Evolutionary conservation across 148 eudicot species (phyloP).

Genomic region (Vaccinium macrocarpon): DNA sequence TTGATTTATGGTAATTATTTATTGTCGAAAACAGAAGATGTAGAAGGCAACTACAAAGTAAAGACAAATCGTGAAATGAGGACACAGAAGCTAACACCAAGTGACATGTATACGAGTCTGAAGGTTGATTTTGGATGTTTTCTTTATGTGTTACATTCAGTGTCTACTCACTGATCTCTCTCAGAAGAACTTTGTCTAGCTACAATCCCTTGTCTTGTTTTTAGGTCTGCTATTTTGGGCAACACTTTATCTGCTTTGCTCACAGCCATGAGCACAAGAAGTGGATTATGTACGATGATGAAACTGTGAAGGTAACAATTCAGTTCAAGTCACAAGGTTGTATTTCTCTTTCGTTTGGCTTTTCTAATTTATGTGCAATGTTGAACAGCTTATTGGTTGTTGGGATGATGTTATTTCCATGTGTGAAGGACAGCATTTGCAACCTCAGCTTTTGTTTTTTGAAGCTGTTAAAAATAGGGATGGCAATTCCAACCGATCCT

Average conservation of each 20-base stretch:
- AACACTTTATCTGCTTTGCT: conserved; percentile 79
- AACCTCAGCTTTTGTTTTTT: conserved; percentile 60
- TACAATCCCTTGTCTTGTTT: neutral
- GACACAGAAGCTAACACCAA: too few species aligned
- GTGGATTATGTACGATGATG: conserved; percentile 84
- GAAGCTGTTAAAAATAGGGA: neutral
- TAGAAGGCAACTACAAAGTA: too few species aligned
- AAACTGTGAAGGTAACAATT: conserved; percentile 64
- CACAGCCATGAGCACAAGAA: conserved; percentile 47
- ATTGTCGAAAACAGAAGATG: too few species aligned
- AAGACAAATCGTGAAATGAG: too few species aligned
- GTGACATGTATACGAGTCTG: too few species aligned
- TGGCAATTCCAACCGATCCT: too few species aligned
- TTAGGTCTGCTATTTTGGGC: conserved; percentile 75
- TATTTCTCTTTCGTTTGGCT: neutral
- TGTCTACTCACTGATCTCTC: too few species aligned
- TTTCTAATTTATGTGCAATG: neutral
- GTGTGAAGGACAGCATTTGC: conserved; percentile 65
- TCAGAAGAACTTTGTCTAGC: too few species aligned
- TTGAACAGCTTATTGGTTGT: conserved; percentile 44
- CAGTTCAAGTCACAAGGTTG: neutral
- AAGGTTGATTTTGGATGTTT: too few species aligned
- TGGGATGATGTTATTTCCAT: conserved; percentile 67
- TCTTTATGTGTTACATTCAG: too few species aligned
- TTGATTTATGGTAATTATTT: too few species aligned